Evolutionary conservation across 176 grass and related monocot genomes (phyloP), one percentile per base, ranked within the genome.

Genomic region (Tuctoria greenei): DNA sequence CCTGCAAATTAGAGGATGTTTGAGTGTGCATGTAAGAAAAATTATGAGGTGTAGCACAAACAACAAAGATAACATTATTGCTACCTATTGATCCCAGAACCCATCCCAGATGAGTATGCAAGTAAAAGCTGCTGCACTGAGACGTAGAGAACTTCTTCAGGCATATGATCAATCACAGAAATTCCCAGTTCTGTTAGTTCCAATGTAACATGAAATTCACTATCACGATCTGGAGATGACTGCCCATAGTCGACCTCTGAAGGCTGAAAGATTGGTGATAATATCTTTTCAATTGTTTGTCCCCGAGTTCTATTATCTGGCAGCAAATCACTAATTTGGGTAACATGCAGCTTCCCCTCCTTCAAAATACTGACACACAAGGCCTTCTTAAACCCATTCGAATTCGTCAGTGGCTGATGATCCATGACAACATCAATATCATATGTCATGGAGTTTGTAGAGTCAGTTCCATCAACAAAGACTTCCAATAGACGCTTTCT

Each of bases 111-210:
- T 8, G 91, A 98, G 74, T 98, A 98, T 61, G 84, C 85, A 71
- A 98, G 79, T 71, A 92, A 67, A n/a, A 94, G 61, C 69, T 94
- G 93, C 76, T 98, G 95, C 61, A 98, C 85, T 39, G 95, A 98
- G 49, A 98, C 79, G 78, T 92, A 98, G 61, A 98, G 57, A 84
- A 98, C 75, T 85, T 98, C 95, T 70, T 98, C 95, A 39, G 95
- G 95, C 95, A 98, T 94, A 88, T 98, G 95, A 80, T 98, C 95
- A 40, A 94, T 81, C 38, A 98, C 67, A 72, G 95, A 98, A 60
- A 98, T 37, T 5, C 95, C 91, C 57, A 98, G 60, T 49, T 94
- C 95, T 40, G 73, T 81, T 46, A 94, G 73, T 75, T 98, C 95
- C 38, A 98, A 92, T 60, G 76, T 88, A 82, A 98, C 86, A 88